Evolutionary conservation across 202 grass and related monocot species (phyloP).

Genomic region (Cymbopogon flexuosus): DNA sequence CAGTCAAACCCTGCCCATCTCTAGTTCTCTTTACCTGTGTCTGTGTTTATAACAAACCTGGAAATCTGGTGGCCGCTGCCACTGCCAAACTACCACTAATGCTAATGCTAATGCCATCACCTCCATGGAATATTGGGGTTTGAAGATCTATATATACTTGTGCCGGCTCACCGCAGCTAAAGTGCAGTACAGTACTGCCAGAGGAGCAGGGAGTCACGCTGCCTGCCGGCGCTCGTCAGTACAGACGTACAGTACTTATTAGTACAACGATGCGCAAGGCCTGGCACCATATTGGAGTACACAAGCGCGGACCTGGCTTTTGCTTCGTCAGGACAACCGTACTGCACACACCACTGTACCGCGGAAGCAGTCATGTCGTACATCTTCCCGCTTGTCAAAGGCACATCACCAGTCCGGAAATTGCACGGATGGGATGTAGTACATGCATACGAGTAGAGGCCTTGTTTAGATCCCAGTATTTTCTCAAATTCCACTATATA

Average conservation of each 20-base stretch:
- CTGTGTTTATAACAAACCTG: not conserved
- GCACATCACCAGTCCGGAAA: not conserved
- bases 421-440: too few relatives aligned
- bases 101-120: not conserved
- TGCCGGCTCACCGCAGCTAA: not conserved
- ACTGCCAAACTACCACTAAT: not conserved
- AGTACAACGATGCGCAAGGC: not conserved
- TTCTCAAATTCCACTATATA: too few relatives aligned
- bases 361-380: not conserved
- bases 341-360: slow-evolving; percentile 22
- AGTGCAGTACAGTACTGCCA: slow-evolving; percentile 25
- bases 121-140: not conserved
- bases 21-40: not conserved
- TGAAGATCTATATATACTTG: slow-evolving; percentile 13
- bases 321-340: slow-evolving; percentile 16
- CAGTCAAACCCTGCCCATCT: not conserved
- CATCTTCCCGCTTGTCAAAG: not conserved
- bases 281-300: slow-evolving; percentile 17
- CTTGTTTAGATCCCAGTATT: too few relatives aligned
- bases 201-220: not conserved
- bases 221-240: not conserved
- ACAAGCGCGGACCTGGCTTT: not conserved
- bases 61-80: not conserved
- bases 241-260: too few relatives aligned
- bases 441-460: too few relatives aligned